Evolutionary conservation across 2,329 filamentous ascomycete genomes (phyloP).

Genomic region (Ophiostoma populinum): DNA sequence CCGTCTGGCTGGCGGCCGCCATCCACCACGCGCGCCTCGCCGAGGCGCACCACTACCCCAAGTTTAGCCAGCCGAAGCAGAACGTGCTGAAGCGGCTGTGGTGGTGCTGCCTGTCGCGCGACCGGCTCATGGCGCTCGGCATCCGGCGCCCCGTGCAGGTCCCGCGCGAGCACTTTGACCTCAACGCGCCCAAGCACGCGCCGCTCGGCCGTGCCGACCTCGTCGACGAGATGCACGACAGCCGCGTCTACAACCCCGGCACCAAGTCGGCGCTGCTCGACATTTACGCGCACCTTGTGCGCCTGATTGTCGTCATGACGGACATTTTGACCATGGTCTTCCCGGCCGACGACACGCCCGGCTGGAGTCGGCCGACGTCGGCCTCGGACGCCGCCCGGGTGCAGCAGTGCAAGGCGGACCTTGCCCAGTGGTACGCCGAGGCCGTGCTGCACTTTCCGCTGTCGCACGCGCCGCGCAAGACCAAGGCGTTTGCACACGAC

Average conservation of each 20-base stretch:
- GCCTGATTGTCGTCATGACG: constrained; percentile 10
- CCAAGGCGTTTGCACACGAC: constrained; percentile 10
- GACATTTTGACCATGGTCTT: constrained; percentile 11
- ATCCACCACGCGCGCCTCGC: constrained; percentile 11
- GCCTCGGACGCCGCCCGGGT: constrained; percentile 7
- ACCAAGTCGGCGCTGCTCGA: constrained; percentile 11
- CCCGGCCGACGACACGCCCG: constrained; percentile 10
- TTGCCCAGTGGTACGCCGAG: constrained; percentile 10
- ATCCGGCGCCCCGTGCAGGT: constrained; percentile 34
- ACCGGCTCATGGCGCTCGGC: constrained; percentile 30
- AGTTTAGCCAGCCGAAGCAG: no score
- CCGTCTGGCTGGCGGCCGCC: constrained; percentile 11
- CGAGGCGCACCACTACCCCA: constrained; percentile 12
- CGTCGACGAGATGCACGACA: constrained; percentile 22
- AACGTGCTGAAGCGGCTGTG: constrained; percentile 35
- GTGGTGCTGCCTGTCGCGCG: constrained; percentile 37
- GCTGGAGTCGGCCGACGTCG: constrained; percentile 8
- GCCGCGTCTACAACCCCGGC: constrained; percentile 12
- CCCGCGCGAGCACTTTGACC: constrained; percentile 27
- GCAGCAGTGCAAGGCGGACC: constrained; percentile 8
- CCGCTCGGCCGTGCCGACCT: constrained; percentile 22
- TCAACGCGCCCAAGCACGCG: constrained; percentile 20
- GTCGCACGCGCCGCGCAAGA: constrained; percentile 1
- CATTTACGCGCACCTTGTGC: constrained; percentile 8
- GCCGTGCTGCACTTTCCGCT: constrained; percentile 7